Evolutionary conservation across 164 flowering plant genomes (phyloP).

Genomic region (Vitis rotundifolia): DNA sequence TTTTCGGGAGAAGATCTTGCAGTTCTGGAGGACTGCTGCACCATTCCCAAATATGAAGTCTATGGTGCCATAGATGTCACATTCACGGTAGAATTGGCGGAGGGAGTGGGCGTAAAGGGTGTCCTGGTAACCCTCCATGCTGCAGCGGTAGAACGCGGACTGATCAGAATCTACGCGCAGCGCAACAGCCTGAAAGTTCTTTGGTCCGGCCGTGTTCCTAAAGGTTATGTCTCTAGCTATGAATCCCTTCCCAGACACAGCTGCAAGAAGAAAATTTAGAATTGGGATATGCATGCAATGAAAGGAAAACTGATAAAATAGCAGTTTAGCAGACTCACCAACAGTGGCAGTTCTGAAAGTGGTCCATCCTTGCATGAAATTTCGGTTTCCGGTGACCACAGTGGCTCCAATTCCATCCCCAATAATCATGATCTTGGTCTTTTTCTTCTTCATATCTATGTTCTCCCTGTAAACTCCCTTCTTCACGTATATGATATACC

Average conservation of each 20-base stretch:
- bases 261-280: slow-evolving; percentile 22
- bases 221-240: slow-evolving; percentile 87
- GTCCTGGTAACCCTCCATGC: slow-evolving; percentile 90
- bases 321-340: slow-evolving; percentile 39
- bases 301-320: neutral
- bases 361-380: slow-evolving; percentile 89
- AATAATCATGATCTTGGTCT: slow-evolving; percentile 71
- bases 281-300: neutral
- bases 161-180: slow-evolving; percentile 85
- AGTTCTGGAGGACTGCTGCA: slow-evolving; percentile 77
- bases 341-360: slow-evolving; percentile 83
- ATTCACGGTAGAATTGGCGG: slow-evolving; percentile 87
- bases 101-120: slow-evolving; percentile 91
- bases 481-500: slow-evolving; percentile 76
- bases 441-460: slow-evolving; percentile 78
- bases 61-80: slow-evolving; percentile 76
- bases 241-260: slow-evolving; percentile 84
- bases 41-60: slow-evolving; percentile 96
- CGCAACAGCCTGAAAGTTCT: slow-evolving; percentile 76
- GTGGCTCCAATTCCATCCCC: slow-evolving; percentile 87
- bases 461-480: slow-evolving; percentile 75
- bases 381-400: slow-evolving; percentile 58
- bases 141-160: slow-evolving; percentile 84
- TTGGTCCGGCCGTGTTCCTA: slow-evolving; percentile 85
- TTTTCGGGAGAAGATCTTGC: slow-evolving; percentile 70